These are phyloP conservation scores for Komagataella ulmi DNA, from an alignment of 805 yeast species.

Conservation along the genomic window DNA sequence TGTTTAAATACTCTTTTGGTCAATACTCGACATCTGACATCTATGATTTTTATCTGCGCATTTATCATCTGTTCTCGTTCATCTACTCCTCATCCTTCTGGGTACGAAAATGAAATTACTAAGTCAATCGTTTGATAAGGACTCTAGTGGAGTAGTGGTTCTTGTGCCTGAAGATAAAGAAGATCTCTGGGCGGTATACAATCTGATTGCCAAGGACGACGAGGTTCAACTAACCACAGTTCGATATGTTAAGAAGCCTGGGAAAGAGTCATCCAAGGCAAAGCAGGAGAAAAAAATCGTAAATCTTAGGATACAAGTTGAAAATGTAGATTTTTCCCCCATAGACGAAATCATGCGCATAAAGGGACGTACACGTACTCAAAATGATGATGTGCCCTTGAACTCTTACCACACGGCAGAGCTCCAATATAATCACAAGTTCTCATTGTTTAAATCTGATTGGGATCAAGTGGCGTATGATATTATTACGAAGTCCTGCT, in stretches of 20 bases:
- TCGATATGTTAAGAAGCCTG: slow-evolving; percentile 39
- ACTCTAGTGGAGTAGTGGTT: slow-evolving; percentile 50
- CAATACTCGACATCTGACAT: neutral
- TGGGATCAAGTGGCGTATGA: slow-evolving; percentile 70
- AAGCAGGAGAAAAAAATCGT: slow-evolving; percentile 41
- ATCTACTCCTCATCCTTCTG: neutral
- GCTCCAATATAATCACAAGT: slow-evolving; percentile 53
- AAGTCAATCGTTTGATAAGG: slow-evolving; percentile 36
- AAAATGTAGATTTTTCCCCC: slow-evolving; percentile 67
- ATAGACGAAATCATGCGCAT: slow-evolving; percentile 65
- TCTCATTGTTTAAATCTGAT: slow-evolving; percentile 57
- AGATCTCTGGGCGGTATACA: slow-evolving; percentile 82
- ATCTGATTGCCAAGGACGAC: slow-evolving; percentile 67
- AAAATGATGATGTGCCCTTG: slow-evolving; percentile 64
- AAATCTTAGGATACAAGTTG: slow-evolving; percentile 45
- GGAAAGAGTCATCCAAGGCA: slow-evolving; percentile 20
- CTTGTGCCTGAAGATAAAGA: slow-evolving; percentile 79
- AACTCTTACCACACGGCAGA: slow-evolving; percentile 86
- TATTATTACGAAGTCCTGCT: slow-evolving; percentile 53
- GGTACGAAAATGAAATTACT: slow-evolving; percentile 40
- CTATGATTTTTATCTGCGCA: neutral
- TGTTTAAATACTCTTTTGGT: neutral
- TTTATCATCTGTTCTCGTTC: neutral
- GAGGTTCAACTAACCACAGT: slow-evolving; percentile 55
- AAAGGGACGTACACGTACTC: slow-evolving; percentile 61